phyloP scores from a whole-genome alignment of 176 grass and related monocot genomes.

The Triticum aestivum region DNA sequence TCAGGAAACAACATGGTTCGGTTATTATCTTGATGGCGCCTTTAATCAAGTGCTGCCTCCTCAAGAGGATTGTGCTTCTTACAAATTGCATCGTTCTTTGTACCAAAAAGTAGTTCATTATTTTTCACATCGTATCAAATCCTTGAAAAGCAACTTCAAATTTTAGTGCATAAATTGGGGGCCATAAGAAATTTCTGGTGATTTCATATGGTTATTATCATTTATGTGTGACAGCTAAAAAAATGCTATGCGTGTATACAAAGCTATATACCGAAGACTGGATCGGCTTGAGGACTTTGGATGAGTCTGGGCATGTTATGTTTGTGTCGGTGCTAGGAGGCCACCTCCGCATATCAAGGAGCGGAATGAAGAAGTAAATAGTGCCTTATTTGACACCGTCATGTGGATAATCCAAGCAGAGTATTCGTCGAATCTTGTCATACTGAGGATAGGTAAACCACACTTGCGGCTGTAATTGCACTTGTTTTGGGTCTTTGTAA shows the following conservation, averaged over 20 bases:
- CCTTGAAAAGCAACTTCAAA: background rate
- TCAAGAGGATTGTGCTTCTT: conserved; percentile 38
- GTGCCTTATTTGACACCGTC: conserved; percentile 57
- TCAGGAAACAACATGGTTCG: conserved; percentile 93
- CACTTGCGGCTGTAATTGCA: background rate
- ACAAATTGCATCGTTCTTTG: background rate
- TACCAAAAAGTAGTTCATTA: background rate
- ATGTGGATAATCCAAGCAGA: conserved; percentile 27
- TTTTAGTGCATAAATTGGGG: background rate
- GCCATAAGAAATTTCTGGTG: background rate
- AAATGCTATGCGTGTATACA: conserved; percentile 36
- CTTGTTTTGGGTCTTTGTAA: background rate
- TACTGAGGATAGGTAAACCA: background rate
- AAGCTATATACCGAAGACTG: conserved; percentile 79
- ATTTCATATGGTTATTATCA: background rate
- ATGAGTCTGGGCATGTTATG: conserved; percentile 71
- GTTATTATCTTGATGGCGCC: conserved; percentile 81
- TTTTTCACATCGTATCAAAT: background rate
- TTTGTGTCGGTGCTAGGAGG: conserved; percentile 71
- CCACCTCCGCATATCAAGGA: conserved; percentile 73
- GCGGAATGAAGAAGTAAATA: conserved; percentile 81
- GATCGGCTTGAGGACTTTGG: conserved; percentile 80
- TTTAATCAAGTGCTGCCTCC: conserved; percentile 53
- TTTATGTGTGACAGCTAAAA: background rate
- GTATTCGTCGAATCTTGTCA: conserved; percentile 32